These are phyloP conservation scores for Gossypium schwendimanii DNA, from an alignment of 441 rosid species.

Conservation along the genomic window DNA sequence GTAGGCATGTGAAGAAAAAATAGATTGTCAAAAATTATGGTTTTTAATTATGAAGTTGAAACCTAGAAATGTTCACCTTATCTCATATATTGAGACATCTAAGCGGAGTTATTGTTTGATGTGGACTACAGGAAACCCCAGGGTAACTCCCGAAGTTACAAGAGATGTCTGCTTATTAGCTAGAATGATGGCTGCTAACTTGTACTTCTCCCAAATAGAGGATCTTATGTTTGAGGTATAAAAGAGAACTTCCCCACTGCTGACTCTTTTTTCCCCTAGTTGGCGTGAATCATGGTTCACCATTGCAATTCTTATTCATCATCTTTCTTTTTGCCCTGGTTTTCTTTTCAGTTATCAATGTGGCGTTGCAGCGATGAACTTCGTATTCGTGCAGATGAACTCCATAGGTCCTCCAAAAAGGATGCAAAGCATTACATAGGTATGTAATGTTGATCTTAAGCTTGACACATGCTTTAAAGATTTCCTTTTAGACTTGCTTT, in stretches of 20 bases:
- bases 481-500: background rate
- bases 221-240: conserved; percentile 77
- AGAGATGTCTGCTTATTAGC: conserved; percentile 75
- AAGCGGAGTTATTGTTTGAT: background rate
- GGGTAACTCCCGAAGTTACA: conserved; percentile 82
- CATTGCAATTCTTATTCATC: background rate
- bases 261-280: background rate
- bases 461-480: background rate
- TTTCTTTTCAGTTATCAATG: conserved; percentile 41
- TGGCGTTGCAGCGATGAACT: conserved; percentile 53
- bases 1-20: background rate
- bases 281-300: background rate
- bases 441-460: conserved; percentile 6
- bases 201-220: conserved; percentile 66
- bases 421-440: conserved; percentile 54
- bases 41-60: background rate
- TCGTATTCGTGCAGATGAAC: conserved; percentile 34
- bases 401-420: conserved; percentile 33
- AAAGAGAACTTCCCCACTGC: background rate
- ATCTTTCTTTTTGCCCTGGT: background rate
- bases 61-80: background rate
- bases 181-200: conserved; percentile 79
- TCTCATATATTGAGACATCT: background rate
- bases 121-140: conserved; percentile 51
- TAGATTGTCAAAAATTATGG: background rate